Evolutionary conservation across 805 yeast genomes (phyloP).

Genomic region (Lachancea mirantina): DNA sequence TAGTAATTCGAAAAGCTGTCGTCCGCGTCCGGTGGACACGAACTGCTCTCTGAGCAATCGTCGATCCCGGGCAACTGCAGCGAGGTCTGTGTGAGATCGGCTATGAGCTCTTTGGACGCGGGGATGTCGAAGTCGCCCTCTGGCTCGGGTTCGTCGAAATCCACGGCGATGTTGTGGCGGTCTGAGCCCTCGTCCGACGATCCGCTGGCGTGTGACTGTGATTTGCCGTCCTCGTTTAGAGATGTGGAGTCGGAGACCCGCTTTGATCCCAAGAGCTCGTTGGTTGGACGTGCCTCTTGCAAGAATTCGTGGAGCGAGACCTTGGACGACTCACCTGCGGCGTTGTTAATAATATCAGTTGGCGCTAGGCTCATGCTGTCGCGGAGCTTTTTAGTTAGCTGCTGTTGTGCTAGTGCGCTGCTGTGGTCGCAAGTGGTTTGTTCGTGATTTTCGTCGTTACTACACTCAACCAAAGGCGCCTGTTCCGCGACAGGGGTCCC

Average conservation of each 20-base stretch:
- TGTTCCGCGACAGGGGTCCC: constrained; percentile 30
- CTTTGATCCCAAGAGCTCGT: constrained; percentile 3
- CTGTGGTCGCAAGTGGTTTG: constrained; percentile 1
- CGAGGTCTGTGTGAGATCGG: constrained; percentile 2
- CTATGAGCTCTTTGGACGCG: background rate
- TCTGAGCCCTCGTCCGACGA: too few species aligned
- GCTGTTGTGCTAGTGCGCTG: too few species aligned
- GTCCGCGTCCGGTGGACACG: constrained; percentile 2
- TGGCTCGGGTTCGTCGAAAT: background rate
- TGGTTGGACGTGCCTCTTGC: constrained; percentile 3
- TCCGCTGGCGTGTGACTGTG: too few species aligned
- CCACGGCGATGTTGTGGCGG: too few species aligned
- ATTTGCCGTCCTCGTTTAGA: background rate
- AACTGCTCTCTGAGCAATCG: background rate
- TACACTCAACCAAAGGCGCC: constrained; percentile 3
- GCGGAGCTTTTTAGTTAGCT: too few species aligned
- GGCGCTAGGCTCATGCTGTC: too few species aligned
- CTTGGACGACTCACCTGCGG: too few species aligned
- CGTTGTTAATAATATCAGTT: too few species aligned
- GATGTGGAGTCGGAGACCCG: background rate
- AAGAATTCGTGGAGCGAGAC: constrained; percentile 8
- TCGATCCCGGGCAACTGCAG: background rate
- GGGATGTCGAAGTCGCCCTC: constrained; percentile 1
- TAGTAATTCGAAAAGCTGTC: constrained; percentile 7
- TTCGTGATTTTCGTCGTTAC: constrained; percentile 3